phyloP scores from a whole-genome alignment of 306 rosid genomes.

The Abrus pulchellus region DNA sequence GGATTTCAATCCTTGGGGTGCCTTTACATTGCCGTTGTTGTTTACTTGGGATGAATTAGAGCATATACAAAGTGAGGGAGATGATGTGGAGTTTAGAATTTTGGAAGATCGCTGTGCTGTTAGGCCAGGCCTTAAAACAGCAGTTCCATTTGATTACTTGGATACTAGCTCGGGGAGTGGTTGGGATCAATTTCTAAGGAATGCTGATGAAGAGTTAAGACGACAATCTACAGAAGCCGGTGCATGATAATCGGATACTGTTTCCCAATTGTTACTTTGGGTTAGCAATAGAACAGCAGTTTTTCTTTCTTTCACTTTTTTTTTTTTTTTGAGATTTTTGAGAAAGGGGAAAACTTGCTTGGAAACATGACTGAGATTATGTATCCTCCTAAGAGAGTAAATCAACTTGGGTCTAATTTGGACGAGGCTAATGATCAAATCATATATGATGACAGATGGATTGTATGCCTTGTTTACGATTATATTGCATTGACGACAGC shows the following conservation, averaged over 20 bases:
- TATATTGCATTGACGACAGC: too few relatives aligned
- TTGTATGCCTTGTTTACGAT: too few relatives aligned
- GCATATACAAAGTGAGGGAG: slow-evolving; percentile 43
- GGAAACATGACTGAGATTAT: too few relatives aligned
- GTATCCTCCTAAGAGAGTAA: too few relatives aligned
- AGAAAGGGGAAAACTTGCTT: too few relatives aligned
- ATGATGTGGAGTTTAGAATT: slow-evolving; percentile 65
- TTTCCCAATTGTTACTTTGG: background rate
- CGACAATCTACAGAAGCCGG: slow-evolving; percentile 66
- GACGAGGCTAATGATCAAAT: too few relatives aligned
- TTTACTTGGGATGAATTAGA: slow-evolving; percentile 83
- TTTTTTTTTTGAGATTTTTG: too few relatives aligned
- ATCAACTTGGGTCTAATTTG: too few relatives aligned
- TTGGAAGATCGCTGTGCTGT: slow-evolving; percentile 76
- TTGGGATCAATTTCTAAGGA: slow-evolving; percentile 85
- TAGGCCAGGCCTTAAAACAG: slow-evolving; percentile 84
- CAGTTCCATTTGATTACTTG: slow-evolving; percentile 83
- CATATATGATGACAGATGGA: too few relatives aligned
- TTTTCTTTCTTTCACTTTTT: too few relatives aligned
- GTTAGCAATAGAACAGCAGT: background rate
- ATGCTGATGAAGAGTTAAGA: slow-evolving; percentile 67
- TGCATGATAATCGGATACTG: slow-evolving; percentile 50
- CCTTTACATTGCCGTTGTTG: slow-evolving; percentile 74
- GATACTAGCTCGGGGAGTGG: slow-evolving; percentile 83
- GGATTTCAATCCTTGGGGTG: slow-evolving; percentile 92